phyloP scores from a whole-genome alignment of 2,329 filamentous ascomycete genomes.

The Tolypocladium paradoxum region DNA sequence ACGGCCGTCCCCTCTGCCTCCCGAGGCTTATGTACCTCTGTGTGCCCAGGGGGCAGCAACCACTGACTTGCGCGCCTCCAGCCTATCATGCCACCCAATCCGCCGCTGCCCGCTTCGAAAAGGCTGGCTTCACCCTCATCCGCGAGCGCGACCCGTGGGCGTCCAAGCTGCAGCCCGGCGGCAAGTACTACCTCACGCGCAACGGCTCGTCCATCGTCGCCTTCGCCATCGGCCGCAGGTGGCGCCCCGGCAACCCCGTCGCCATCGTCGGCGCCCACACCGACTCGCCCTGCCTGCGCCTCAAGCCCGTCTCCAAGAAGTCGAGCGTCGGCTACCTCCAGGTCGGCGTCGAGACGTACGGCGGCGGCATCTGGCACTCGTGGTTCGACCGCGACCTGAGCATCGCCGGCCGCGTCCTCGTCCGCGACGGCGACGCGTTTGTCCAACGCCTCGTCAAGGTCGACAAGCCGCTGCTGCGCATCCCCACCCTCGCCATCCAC shows the following conservation, averaged over 20 bases:
- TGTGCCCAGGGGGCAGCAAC: too few species aligned
- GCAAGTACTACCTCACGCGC: conserved; percentile 92
- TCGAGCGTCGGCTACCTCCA: conserved; percentile 79
- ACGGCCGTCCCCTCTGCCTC: conserved; percentile 18
- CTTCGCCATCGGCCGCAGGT: conserved; percentile 82
- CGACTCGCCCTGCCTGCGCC: conserved; percentile 80
- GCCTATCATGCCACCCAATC: conserved; percentile 90
- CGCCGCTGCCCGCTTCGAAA: conserved; percentile 62
- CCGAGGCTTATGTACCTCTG: neutral
- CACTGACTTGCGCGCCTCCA: conserved; percentile 24
- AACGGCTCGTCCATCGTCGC: conserved; percentile 88
- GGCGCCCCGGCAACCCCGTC: conserved; percentile 84
- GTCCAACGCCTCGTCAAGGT: conserved; percentile 82
- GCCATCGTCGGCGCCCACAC: conserved; percentile 94
- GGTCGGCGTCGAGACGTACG: conserved; percentile 93
- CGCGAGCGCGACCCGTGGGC: conserved; percentile 88
- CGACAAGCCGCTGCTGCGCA: conserved; percentile 78
- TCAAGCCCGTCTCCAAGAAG: conserved; percentile 94
- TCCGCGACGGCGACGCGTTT: conserved; percentile 61
- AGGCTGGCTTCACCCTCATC: conserved; percentile 79
- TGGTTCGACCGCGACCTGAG: conserved; percentile 96
- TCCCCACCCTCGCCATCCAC: conserved; percentile 90
- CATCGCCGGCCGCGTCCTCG: conserved; percentile 80
- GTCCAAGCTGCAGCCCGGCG: conserved; percentile 66
- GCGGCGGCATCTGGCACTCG: conserved; percentile 93